These are phyloP conservation scores for Actinomucor elegans DNA, from an alignment of 371 early-diverging fungal species.

Conservation along the genomic window DNA sequence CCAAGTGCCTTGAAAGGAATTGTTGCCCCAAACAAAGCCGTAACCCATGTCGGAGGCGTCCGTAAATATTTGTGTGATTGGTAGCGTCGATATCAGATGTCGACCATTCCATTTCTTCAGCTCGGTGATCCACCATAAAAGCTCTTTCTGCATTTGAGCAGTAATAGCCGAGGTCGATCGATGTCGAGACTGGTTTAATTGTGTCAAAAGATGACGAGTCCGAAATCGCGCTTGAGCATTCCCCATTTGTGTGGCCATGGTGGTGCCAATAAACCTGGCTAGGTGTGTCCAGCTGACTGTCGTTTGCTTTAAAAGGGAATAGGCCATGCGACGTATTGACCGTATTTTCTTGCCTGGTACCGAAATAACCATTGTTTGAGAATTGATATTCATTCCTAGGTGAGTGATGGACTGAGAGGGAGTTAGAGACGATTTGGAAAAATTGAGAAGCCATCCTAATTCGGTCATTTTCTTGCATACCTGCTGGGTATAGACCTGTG, in stretches of 20 bases:
- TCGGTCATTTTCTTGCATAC: too few relatives aligned
- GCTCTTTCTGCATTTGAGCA: background rate
- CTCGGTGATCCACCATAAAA: slow-evolving; percentile 7
- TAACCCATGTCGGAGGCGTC: too few relatives aligned
- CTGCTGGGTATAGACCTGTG: background rate
- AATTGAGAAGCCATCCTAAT: background rate
- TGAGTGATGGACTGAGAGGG: slow-evolving; percentile 11
- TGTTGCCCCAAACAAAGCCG: slow-evolving; percentile 19
- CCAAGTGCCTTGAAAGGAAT: too few relatives aligned
- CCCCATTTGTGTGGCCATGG: background rate
- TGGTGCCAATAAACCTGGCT: background rate
- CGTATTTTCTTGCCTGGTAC: slow-evolving; percentile 9
- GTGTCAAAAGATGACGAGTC: slow-evolving; percentile 8
- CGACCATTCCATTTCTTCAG: slow-evolving; percentile 9
- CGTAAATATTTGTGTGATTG: slow-evolving; percentile 11
- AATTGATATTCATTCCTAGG: slow-evolving; percentile 5
- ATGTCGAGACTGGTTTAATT: background rate
- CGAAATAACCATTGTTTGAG: background rate
- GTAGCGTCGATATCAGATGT: slow-evolving; percentile 13
- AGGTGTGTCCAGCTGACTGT: background rate
- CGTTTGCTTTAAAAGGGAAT: too few relatives aligned
- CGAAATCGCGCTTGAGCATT: slow-evolving; percentile 12
- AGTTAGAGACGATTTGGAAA: slow-evolving; percentile 7
- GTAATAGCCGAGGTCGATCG: slow-evolving; percentile 10
- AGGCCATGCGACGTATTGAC: slow-evolving; percentile 14